These are phyloP conservation scores for Trametopsis cervina DNA, from an alignment of 768 basidiomycete genomes.

Conservation along the genomic window DNA sequence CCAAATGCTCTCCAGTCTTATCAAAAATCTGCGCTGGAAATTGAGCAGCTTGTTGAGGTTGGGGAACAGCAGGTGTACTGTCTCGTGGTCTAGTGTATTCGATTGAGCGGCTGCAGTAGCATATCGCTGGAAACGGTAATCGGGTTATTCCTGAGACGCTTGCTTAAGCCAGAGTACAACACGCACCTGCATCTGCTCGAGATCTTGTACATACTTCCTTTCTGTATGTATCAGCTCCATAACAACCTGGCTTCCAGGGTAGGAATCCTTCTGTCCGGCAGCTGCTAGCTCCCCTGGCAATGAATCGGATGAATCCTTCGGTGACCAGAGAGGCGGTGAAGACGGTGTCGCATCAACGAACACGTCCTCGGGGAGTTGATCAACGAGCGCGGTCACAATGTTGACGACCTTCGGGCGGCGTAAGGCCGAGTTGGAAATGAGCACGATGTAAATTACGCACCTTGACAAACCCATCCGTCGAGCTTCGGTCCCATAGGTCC, in stretches of 20 bases:
- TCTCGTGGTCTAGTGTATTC: conserved; percentile 88
- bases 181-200: conserved; percentile 92
- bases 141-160: conserved; percentile 1
- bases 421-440: not conserved
- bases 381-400: conserved; percentile 80
- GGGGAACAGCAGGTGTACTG: conserved; percentile 92
- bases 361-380: conserved; percentile 60
- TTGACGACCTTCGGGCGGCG: conserved; percentile 64
- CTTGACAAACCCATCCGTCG: conserved; percentile 93
- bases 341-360: conserved; percentile 54
- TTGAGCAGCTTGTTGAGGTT: conserved; percentile 92
- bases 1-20: conserved; percentile 80
- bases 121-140: conserved; percentile 62
- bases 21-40: conserved; percentile 92
- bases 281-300: conserved; percentile 36
- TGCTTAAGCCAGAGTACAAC: conserved; percentile 3
- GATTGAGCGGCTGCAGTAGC: conserved; percentile 74
- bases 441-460: conserved; percentile 34
- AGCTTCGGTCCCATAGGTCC: conserved; percentile 85
- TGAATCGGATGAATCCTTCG: conserved; percentile 57
- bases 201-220: conserved; percentile 92
- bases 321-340: conserved; percentile 47
- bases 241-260: conserved; percentile 33
- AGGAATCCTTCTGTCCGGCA: conserved; percentile 42
- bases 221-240: conserved; percentile 93